A percentile compares a stretch with the other conserved stretches of the same genome.
These are phyloP conservation scores for Deuterostichococcus epilithicus DNA, from an alignment of 139 green algal species.

Conservation along the genomic window DNA sequence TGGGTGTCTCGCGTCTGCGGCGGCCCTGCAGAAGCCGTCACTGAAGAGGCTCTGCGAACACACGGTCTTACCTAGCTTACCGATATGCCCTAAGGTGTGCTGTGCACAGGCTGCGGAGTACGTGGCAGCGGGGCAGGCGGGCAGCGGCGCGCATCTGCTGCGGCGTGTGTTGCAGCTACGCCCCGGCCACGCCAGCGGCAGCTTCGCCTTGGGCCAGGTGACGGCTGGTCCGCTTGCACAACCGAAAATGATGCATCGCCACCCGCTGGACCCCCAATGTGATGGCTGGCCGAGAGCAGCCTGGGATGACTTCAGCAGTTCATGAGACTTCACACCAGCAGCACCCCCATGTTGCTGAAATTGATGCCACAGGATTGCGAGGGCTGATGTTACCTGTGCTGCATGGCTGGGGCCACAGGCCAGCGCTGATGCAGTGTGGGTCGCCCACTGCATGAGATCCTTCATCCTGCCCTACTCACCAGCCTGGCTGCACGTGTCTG, in stretches of 20 bases:
- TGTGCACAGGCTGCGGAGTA: slow-evolving; percentile 30
- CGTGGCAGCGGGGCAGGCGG: slow-evolving; percentile 4
- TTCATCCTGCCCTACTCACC: neutral
- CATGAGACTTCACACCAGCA: too few relatives aligned
- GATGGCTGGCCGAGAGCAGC: too few relatives aligned
- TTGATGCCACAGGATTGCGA: too few relatives aligned
- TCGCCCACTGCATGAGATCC: too few relatives aligned
- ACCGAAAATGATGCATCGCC: too few relatives aligned
- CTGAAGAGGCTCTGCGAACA: neutral
- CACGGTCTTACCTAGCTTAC: slow-evolving; percentile 2
- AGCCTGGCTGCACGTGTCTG: too few relatives aligned
- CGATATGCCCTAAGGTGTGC: slow-evolving; percentile 4
- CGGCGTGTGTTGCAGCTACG: slow-evolving; percentile 19
- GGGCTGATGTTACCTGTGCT: too few relatives aligned
- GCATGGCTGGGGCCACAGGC: too few relatives aligned
- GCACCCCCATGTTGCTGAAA: too few relatives aligned
- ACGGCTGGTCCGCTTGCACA: neutral
- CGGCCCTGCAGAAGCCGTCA: neutral
- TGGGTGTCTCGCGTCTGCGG: neutral
- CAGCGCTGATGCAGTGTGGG: too few relatives aligned
- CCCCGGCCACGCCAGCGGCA: slow-evolving; percentile 13
- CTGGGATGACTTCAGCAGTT: too few relatives aligned
- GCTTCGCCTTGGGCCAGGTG: slow-evolving; percentile 38
- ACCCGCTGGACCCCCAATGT: too few relatives aligned
- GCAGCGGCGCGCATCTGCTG: slow-evolving; percentile 17